Conservation (phyloP, 768 basidiomycete species). For the Podaxis mareebaensis region DNA sequence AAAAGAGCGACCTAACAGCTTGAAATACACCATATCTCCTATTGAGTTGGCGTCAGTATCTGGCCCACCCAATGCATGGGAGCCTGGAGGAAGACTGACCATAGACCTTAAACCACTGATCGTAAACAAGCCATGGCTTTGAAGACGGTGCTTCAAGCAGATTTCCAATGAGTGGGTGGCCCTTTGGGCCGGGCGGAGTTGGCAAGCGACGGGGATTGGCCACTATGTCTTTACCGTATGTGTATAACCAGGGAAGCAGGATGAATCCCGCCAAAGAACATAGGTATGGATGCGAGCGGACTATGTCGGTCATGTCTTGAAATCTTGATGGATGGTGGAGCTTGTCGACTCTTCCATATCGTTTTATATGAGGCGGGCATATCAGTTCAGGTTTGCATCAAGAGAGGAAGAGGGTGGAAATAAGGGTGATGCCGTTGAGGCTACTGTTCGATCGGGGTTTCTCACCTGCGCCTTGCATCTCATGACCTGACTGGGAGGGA, state of each 20-base stretch:
- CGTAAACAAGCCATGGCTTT: slow-evolving; percentile 21
- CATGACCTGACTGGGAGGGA: no score
- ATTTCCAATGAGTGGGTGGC: slow-evolving; percentile 22
- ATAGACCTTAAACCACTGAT: slow-evolving; percentile 21
- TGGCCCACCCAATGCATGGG: background rate
- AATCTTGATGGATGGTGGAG: no score
- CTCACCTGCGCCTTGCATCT: no score
- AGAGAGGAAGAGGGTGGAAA: no score
- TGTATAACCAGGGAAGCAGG: background rate
- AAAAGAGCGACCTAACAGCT: slow-evolving; percentile 18
- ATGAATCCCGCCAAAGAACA: background rate
- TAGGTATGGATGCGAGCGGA: background rate
- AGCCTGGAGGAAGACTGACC: slow-evolving; percentile 5
- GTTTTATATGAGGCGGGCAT: no score
- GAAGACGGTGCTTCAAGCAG: slow-evolving; percentile 17
- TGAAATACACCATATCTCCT: slow-evolving; percentile 20
- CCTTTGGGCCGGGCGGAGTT: slow-evolving; percentile 16
- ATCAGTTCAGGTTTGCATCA: no score
- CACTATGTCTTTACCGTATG: background rate
- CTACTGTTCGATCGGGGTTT: no score
- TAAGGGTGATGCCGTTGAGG: no score
- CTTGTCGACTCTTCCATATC: no score
- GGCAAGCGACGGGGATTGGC: slow-evolving; percentile 11
- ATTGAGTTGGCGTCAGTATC: background rate
- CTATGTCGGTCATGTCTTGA: background rate